Conservation (phyloP, 1,139 yeast genomes). For the Magnusiomyces suaveolens region DNA sequence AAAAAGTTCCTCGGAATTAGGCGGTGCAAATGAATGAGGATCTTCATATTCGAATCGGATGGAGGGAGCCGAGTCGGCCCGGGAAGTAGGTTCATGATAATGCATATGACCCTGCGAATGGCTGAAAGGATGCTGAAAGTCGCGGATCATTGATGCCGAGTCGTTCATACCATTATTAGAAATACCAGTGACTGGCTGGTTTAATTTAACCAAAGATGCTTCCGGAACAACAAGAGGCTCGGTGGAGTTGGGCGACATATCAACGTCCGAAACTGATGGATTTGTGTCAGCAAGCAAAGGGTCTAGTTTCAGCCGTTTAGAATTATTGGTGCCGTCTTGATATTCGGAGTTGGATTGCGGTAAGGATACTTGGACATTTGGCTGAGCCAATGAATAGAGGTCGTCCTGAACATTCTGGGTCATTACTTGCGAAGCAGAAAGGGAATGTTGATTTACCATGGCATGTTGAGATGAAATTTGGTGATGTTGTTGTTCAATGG, state of each 20-base stretch:
- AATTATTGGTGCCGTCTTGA: not conserved
- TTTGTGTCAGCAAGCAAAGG: not conserved
- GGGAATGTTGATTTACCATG: not conserved
- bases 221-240: not conserved
- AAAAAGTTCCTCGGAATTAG: constrained; percentile 18
- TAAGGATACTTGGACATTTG: not conserved
- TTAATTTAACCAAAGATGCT: not conserved
- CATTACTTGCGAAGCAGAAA: not conserved
- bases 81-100: not conserved
- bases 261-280: not conserved
- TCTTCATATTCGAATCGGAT: constrained; percentile 1
- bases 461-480: not conserved
- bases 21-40: constrained; percentile 7
- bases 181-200: not conserved
- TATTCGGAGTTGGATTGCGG: not conserved
- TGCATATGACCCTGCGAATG: not conserved
- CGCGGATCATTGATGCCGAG: too few relatives aligned
- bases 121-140: not conserved
- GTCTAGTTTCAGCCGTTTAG: not conserved
- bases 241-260: not conserved
- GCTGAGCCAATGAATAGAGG: too few relatives aligned
- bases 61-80: not conserved
- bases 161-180: too few relatives aligned
- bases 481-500: not conserved
- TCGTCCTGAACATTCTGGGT: not conserved